Percentiles rank a stretch among this genome's conserved stretches.
phyloP scores from a whole-genome alignment of 805 yeast genomes.

The Ogataea methylovora region DNA sequence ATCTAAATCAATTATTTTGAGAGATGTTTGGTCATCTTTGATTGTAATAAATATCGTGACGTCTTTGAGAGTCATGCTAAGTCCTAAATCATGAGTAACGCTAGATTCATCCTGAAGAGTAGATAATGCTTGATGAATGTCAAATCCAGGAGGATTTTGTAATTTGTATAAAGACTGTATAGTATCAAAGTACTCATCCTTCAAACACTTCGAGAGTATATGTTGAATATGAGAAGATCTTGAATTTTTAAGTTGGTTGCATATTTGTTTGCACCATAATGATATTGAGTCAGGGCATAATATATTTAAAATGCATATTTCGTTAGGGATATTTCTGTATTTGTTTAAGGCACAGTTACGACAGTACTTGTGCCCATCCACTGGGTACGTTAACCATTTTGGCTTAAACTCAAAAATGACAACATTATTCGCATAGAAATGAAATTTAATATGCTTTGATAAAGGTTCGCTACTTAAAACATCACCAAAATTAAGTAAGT shows the following conservation, averaged over 20 bases:
- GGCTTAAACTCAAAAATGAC: conserved; percentile 40
- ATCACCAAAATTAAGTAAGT: too few species aligned
- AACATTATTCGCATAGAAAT: conserved; percentile 1
- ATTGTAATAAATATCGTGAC: conserved; percentile 41
- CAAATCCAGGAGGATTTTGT: conserved; percentile 26
- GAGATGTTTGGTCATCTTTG: conserved; percentile 1
- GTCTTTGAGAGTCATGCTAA: conserved; percentile 47
- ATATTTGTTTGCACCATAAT: conserved; percentile 27
- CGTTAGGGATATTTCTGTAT: conserved; percentile 21
- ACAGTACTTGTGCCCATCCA: conserved; percentile 25
- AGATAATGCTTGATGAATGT: conserved; percentile 21
- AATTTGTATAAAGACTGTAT: conserved; percentile 17
- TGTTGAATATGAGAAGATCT: too few species aligned
- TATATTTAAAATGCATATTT: conserved; percentile 35
- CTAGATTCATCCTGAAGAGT: conserved; percentile 27
- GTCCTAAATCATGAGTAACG: conserved; percentile 32
- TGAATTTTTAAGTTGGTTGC: too few species aligned
- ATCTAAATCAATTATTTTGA: conserved; percentile 40
- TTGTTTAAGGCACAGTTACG: conserved; percentile 37
- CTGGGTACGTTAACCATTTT: conserved; percentile 41
- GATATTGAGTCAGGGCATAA: conserved; percentile 23
- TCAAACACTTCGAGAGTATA: neutral
- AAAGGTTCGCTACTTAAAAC: conserved; percentile 4
- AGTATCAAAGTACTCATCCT: too few species aligned
- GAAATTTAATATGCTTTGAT: conserved; percentile 20